phyloP scores from a whole-genome alignment of 2,329 filamentous ascomycete genomes.

The Neodidymelliopsis sp. region DNA sequence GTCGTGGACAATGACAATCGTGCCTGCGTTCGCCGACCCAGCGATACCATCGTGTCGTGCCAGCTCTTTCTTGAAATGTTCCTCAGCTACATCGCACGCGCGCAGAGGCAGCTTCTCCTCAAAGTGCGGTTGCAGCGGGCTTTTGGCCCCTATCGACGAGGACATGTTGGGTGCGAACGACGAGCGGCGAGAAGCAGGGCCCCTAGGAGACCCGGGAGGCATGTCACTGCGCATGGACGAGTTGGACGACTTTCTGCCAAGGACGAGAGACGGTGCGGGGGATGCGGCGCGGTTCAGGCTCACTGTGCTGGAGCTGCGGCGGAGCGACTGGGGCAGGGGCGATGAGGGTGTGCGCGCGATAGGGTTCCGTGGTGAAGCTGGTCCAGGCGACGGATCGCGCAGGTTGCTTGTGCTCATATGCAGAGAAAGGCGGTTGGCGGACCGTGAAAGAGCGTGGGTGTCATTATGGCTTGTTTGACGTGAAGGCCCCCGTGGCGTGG shows the following conservation, averaged over 20 bases:
- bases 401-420: constrained; percentile 41
- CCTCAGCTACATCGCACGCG: constrained; percentile 67
- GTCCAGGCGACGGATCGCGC: constrained; percentile 38
- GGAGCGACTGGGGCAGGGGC: constrained; percentile 43
- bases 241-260: constrained; percentile 53
- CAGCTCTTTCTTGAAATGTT: constrained; percentile 75
- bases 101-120: constrained; percentile 55
- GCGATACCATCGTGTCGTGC: constrained; percentile 62
- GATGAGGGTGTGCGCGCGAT: constrained; percentile 37
- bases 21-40: constrained; percentile 59
- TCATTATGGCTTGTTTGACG: constrained; percentile 49
- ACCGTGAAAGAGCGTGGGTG: constrained; percentile 41
- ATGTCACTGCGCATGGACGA: constrained; percentile 53
- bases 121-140: constrained; percentile 49
- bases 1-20: constrained; percentile 88
- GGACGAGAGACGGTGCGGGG: constrained; percentile 50
- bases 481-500: constrained; percentile 21
- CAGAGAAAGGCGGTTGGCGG: constrained; percentile 49
- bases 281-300: constrained; percentile 50
- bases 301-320: constrained; percentile 54
- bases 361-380: constrained; percentile 33
- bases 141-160: constrained; percentile 50
- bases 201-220: constrained; percentile 42
- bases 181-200: constrained; percentile 50
- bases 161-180: constrained; percentile 53